Base-by-base conservation (phyloP, 192 early-diverging fungal species). In the Coemansia sp. region DNA sequence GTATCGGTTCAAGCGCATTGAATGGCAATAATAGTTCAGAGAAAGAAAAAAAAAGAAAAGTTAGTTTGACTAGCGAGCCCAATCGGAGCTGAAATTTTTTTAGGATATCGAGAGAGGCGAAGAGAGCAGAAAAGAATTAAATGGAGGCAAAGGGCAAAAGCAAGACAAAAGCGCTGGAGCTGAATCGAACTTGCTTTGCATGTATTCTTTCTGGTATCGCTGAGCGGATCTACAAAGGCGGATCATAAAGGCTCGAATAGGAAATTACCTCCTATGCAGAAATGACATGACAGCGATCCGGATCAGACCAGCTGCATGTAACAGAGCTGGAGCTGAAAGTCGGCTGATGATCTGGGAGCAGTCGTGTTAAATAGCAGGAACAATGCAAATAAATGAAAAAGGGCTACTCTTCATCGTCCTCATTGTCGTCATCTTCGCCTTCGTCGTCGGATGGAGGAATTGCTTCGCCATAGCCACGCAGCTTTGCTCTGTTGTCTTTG, bases 381-480 rank as follows among this genome's bases (percentile, higher is more conserved):
- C 9, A 25, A 39, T 37, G 34, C 25, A 25, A 38, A 71, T 29
- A 70, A 11, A 8, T 58, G 17, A 41, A 21, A 57, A 63, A 32
- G 53, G 21, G 6, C 17, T 63, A 63, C n/a, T 67, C 61, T 11
- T 62, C 67, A 10, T 68, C 61, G 10, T 68, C 71, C 57, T 82
- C 84, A 1, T 82, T 75, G 12, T 82, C 84, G 1, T 84, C 77
- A 12, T 77, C 86, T 1, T 87, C 88, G 9, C 80, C 87, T 23
- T 90, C 90, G 55, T 87, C 85, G 55, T 88, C 87, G 0, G 82
- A 79, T 1, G 39, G 63, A 7, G 80, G 76, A 70, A 90, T 82
- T 31, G 73, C 81, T 29, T 86, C 75, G 31, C 86, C 86, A 41
- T 86, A 79, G 39, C 63, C 71, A 44, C 83, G 82, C 68, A 90